A percentile compares a stretch with the other conserved stretches of the same genome.
Conservation (phyloP, 192 early-diverging fungal species). For the Geranomyces michiganensis region DNA sequence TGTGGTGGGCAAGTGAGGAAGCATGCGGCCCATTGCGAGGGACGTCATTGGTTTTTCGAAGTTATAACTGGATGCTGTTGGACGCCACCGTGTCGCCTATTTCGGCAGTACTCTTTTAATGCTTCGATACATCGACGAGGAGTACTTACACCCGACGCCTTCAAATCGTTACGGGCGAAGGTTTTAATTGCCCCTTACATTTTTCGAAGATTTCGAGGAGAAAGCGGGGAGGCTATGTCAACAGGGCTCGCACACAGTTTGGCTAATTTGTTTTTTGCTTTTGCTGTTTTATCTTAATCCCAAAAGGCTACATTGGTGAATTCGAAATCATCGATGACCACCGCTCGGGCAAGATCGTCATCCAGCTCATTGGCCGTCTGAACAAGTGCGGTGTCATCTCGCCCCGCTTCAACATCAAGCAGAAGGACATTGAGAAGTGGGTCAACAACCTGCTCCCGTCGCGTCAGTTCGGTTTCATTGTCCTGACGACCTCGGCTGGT, state of each 20-base stretch:
- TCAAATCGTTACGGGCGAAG: slow-evolving; percentile 8
- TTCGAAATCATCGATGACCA: slow-evolving; percentile 99
- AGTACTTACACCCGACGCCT: slow-evolving; percentile 58
- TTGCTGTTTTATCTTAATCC: neutral
- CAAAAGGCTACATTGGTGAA: slow-evolving; percentile 94
- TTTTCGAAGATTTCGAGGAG: too few relatives aligned
- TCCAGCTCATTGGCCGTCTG: slow-evolving; percentile 97
- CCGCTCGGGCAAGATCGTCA: slow-evolving; percentile 95
- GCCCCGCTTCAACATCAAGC: slow-evolving; percentile 97
- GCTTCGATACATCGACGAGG: slow-evolving; percentile 63
- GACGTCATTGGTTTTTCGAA: slow-evolving; percentile 44
- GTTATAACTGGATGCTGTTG: slow-evolving; percentile 75
- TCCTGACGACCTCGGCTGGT: slow-evolving; percentile 90
- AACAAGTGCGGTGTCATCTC: slow-evolving; percentile 99
- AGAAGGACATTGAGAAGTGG: slow-evolving; percentile 94
- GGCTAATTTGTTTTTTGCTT: slow-evolving; percentile 23
- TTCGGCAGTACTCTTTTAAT: slow-evolving; percentile 73
- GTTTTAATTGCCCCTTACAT: slow-evolving; percentile 45
- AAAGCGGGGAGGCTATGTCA: too few relatives aligned
- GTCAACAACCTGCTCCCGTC: slow-evolving; percentile 95
- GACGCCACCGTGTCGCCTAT: slow-evolving; percentile 45
- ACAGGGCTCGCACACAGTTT: too few relatives aligned
- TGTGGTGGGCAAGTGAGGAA: neutral
- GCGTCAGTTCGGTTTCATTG: slow-evolving; percentile 97
- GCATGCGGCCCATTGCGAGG: neutral